Conservation (phyloP, 495 filamentous ascomycete genomes). For the Daldinia grandis region DNA sequence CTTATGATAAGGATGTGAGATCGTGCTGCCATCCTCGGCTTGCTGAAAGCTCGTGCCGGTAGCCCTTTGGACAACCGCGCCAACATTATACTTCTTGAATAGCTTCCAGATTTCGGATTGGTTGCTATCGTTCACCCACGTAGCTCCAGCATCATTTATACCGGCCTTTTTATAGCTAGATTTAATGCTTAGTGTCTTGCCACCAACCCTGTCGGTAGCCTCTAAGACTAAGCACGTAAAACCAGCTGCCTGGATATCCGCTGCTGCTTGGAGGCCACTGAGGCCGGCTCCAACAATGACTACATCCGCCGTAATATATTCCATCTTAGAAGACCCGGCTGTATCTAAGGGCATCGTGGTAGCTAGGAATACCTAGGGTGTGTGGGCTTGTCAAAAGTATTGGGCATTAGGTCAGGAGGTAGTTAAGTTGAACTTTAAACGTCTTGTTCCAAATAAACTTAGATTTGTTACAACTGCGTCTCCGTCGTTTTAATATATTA, state of each 20-base stretch:
- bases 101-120: slow-evolving; percentile 52
- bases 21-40: slow-evolving; percentile 37
- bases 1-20: slow-evolving; percentile 45
- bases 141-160: slow-evolving; percentile 56
- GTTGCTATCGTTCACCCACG: slow-evolving; percentile 60
- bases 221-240: slow-evolving; percentile 55
- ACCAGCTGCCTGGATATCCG: slow-evolving; percentile 47
- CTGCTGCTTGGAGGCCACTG: slow-evolving; percentile 53
- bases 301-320: slow-evolving; percentile 43
- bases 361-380: not conserved
- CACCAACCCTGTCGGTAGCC: slow-evolving; percentile 59
- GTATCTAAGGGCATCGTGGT: not conserved
- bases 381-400: not conserved
- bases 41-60: slow-evolving; percentile 48
- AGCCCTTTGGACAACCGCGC: slow-evolving; percentile 53
- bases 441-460: not conserved
- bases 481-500: not conserved
- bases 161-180: slow-evolving; percentile 38
- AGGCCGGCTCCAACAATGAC: slow-evolving; percentile 59
- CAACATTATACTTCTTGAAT: slow-evolving; percentile 46
- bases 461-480: not conserved
- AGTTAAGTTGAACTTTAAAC: too few relatives aligned
- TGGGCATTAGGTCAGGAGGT: too few relatives aligned
- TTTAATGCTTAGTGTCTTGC: slow-evolving; percentile 52
- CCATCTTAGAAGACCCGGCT: not conserved